Conservation (phyloP, 345 rosid species). For the Pistacia integerrima region DNA sequence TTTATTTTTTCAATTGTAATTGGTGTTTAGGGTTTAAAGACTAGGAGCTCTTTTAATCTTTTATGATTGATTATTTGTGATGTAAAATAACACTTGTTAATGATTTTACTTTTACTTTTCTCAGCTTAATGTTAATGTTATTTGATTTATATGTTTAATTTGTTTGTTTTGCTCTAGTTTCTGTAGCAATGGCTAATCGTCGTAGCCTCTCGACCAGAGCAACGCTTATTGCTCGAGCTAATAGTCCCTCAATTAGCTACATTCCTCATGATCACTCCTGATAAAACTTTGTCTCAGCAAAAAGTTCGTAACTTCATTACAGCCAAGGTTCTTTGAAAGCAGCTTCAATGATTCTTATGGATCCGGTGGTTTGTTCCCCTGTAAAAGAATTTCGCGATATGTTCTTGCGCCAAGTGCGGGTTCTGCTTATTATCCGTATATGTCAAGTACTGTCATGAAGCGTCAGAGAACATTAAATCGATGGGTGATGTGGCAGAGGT, state of each 20-base stretch:
- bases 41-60: background rate
- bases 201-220: conserved; percentile 37
- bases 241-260: conserved; percentile 29
- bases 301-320: conserved; percentile 15
- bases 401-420: conserved; percentile 25
- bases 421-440: conserved; percentile 33
- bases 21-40: background rate
- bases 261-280: conserved; percentile 24
- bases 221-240: conserved; percentile 27
- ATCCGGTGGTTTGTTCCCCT: conserved; percentile 5
- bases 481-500: conserved; percentile 40
- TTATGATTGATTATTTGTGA: no score
- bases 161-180: background rate
- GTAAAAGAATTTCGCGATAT: conserved; percentile 15
- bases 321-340: conserved; percentile 32
- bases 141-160: background rate
- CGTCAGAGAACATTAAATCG: conserved; percentile 36
- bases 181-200: conserved; percentile 36
- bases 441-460: conserved; percentile 40
- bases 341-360: conserved; percentile 22
- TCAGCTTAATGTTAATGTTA: background rate
- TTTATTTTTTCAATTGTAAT: background rate
- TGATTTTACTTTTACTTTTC: no score
- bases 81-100: no score
- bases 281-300: conserved; percentile 17